Evolutionary conservation across 2,329 filamentous ascomycete species (phyloP), one percentile per base, ranked within the genome.

Genomic region (Diaporthe longicolla): DNA sequence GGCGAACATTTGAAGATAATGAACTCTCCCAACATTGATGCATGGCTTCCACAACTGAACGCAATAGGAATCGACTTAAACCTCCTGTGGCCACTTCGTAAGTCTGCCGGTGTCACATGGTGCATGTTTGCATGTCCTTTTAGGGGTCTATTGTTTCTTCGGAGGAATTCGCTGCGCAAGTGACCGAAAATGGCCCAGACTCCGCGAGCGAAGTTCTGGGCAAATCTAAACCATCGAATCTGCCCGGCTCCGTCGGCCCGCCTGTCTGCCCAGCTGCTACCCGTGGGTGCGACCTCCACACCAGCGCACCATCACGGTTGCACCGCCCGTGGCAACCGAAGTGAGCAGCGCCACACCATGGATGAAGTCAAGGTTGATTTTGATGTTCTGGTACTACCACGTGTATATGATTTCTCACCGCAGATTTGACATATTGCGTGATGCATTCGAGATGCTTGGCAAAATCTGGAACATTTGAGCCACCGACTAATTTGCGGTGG

Each of bases 141-240:
- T 40, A 40, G 43, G 17, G 21, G 19, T 37, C 15, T 3, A 21
- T 26, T 32, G n/a, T n/a, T 19, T 45, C n/a, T 35, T 52, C 63
- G 63, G 63, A 66, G 21, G 11, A 50, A n/a, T 66, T 50, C 63
- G 63, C 29, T 66, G 63, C 63, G 45, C 1, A 52, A 29, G 45
- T 26, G 45, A 6, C 63, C 63, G 29, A 66, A 66, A 52, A 26
- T 2, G 29, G 45, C 2, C 13, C 45, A 35, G 32, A 52, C 48
- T 24, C 63, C 63, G 48, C 13, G 37, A 66, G 63, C 45, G 45
- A 66, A 11, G 32, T n/a, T 66, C 63, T 66, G 63, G 63, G 63
- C 63, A 66, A 66, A 37, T 66, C 63, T 66, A 66, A 52, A 52
- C 13, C 21, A 37, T 19, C 40, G 63, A 52, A 6, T 37, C 29